Conservation (phyloP, 2,329 filamentous ascomycete genomes). For the Pseudocercospora vitis region DNA sequence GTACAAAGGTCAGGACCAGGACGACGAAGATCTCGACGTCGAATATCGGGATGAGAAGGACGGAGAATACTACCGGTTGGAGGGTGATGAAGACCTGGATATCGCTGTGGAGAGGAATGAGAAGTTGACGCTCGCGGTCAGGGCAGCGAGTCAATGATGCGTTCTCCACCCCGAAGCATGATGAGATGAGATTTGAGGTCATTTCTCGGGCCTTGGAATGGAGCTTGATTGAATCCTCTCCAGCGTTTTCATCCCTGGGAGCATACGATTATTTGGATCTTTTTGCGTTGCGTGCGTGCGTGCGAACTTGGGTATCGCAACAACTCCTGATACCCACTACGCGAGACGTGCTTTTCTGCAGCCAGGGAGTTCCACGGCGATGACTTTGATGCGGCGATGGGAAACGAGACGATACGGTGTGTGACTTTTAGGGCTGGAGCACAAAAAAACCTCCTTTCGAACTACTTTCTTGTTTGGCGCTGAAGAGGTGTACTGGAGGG, state of each 20-base stretch:
- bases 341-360: background rate
- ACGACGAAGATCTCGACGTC: constrained; percentile 63
- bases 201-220: background rate
- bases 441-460: too few species aligned
- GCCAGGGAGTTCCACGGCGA: background rate
- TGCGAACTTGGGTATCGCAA: background rate
- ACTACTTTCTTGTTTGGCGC: too few species aligned
- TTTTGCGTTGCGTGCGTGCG: background rate
- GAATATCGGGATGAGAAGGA: constrained; percentile 84
- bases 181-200: background rate
- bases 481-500: too few species aligned
- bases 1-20: constrained; percentile 36
- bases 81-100: constrained; percentile 79
- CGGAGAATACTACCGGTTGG: constrained; percentile 70
- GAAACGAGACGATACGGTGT: too few species aligned
- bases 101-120: constrained; percentile 79
- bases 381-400: background rate
- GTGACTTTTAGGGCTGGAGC: too few species aligned
- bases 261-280: background rate
- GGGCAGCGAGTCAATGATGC: constrained; percentile 26
- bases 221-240: background rate
- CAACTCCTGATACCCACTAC: background rate
- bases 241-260: too few species aligned
- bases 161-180: background rate
- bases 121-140: constrained; percentile 70